A percentile compares a stretch with the other conserved stretches of the same genome.
Conservation (phyloP, 352 stramenopile species). For the Thraustochytrium sp. region DNA sequence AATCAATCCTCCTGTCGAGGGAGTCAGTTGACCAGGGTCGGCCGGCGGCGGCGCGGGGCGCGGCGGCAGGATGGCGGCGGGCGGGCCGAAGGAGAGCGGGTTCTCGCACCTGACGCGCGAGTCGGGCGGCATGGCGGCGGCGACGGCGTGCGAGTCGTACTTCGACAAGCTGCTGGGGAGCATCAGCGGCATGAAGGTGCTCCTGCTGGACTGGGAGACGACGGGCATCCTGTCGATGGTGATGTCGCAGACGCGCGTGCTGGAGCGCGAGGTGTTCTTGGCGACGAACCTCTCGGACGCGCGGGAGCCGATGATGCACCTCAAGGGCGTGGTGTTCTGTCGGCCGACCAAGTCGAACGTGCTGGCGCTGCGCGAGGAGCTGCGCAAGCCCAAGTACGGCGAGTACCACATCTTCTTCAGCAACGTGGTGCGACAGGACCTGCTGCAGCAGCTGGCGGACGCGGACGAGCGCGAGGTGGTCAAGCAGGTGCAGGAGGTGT, state of each 20-base stretch:
- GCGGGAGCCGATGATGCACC: slow-evolving; percentile 68
- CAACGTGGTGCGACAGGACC: slow-evolving; percentile 85
- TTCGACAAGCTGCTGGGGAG: slow-evolving; percentile 43
- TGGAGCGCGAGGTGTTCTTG: slow-evolving; percentile 74
- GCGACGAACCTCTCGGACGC: slow-evolving; percentile 79
- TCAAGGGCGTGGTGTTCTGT: slow-evolving; percentile 49
- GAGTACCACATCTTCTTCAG: slow-evolving; percentile 99
- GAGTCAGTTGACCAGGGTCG: too few species aligned
- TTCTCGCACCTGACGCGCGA: slow-evolving; percentile 30
- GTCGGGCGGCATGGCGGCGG: neutral
- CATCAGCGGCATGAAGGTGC: slow-evolving; percentile 87
- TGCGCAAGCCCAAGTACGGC: slow-evolving; percentile 85
- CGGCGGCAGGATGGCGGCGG: neutral
- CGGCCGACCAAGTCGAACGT: slow-evolving; percentile 59
- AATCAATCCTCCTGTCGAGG: too few species aligned
- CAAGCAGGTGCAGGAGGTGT: slow-evolving; percentile 95
- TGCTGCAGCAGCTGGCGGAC: slow-evolving; percentile 90
- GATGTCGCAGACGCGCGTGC: slow-evolving; percentile 53
- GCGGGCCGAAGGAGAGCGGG: slow-evolving; percentile 14
- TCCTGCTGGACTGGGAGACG: slow-evolving; percentile 89
- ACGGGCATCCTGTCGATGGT: slow-evolving; percentile 91
- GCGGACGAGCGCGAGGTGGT: slow-evolving; percentile 89
- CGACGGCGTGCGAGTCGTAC: neutral
- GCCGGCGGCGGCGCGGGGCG: too few species aligned
- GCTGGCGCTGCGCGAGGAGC: slow-evolving; percentile 84